Evolutionary conservation across 176 grass and related monocot species (phyloP).

Genomic region (Neostapfia colusana): DNA sequence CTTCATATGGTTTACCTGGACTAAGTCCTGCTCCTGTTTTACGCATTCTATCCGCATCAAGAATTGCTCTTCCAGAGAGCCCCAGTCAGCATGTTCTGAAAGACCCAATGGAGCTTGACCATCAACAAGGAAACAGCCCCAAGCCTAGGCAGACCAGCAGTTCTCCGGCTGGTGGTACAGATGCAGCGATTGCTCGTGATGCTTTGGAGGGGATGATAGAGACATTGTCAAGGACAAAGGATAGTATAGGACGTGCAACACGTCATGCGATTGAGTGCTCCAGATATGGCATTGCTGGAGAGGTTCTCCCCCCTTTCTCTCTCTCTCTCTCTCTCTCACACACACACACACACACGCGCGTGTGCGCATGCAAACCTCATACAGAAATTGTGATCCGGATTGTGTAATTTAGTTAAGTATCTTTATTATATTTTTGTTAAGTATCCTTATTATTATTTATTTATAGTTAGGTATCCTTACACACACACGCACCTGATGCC

Average conservation of each 20-base stretch:
- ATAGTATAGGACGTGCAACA: conserved; percentile 97
- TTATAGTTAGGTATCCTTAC: no score
- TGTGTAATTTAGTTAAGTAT: no score
- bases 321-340: background rate
- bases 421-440: no score
- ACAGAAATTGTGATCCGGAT: no score
- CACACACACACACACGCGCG: no score
- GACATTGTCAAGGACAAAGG: conserved; percentile 94
- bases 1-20: conserved; percentile 61
- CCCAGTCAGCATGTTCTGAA: conserved; percentile 41
- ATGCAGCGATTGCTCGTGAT: conserved; percentile 82
- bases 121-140: conserved; percentile 57
- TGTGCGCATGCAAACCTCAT: no score
- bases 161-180: conserved; percentile 62
- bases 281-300: conserved; percentile 85
- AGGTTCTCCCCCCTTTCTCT: conserved; percentile 48
- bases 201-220: conserved; percentile 95
- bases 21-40: conserved; percentile 68
- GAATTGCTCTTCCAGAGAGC: conserved; percentile 58
- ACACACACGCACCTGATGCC: background rate
- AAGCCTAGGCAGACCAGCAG: conserved; percentile 40
- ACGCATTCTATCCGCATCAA: conserved; percentile 56
- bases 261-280: conserved; percentile 91
- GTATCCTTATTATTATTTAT: no score
- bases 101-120: conserved; percentile 56